Base-by-base conservation (phyloP, 805 yeast species). In the Zygotorulaspora chibaensis region DNA sequence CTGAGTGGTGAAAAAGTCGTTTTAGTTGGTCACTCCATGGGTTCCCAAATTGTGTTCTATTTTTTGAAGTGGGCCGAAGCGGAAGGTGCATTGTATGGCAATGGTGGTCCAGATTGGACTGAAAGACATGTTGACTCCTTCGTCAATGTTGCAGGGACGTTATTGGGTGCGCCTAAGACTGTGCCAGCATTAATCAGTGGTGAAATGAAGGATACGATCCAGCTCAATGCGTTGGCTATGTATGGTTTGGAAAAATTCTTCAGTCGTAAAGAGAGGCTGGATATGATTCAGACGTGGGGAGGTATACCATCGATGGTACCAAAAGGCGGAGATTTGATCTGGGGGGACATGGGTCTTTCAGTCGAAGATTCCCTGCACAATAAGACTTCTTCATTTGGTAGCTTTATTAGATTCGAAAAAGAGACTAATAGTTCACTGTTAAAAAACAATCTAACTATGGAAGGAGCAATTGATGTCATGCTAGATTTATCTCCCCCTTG, bases 41-140 rank as follows among this genome's bases (percentile, higher is more conserved):
- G 99, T 2, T 76, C 95, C 0, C 98, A 93, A 67, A 78, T 93
- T 30, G 78, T 84, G 2, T 87, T 79, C 61, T 93, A 87, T 64
- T 93, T 93, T 61, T 66, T 93, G 70, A 89, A 93, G 66, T 93
- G 99, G 99, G 98, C 78, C 6, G 99, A 93, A 65, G 96, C 97
- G 0, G 71, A 74, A 41, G 97, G 96, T 4, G 70, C 70, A 43
- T 66, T 68, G 46, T 87, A 78, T 57, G 99, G 99, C 28, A 87
- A 90, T 62, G 98, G 96, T n/a, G 98, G 98, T 1, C 63, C 74
- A 3, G 59, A 56, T 36, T 93, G 99, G 99, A 91, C 89, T 51
- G 84, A 93, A 56, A 84, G 83, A 35, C 75, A 93, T 61, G 73
- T 93, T 47, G 90, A 79, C 39, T 80, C 96, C 1, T 80, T 79